Conservation (phyloP, 371 early-diverging fungal genomes). For the Mucor ambiguus region DNA sequence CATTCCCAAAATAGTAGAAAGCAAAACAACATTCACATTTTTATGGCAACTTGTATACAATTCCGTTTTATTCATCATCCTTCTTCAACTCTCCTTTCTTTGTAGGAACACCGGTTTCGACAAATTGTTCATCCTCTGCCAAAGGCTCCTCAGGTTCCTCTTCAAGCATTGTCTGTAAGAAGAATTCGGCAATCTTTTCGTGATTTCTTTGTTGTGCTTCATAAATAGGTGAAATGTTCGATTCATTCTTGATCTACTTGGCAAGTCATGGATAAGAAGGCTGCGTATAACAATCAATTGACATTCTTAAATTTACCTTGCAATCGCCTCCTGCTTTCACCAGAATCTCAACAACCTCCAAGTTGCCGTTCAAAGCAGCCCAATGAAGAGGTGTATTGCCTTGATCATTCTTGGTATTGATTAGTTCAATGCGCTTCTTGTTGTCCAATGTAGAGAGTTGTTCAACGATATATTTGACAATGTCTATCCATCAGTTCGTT, state of each 20-base stretch:
- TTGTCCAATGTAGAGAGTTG: slow-evolving; percentile 27
- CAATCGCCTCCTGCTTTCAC: slow-evolving; percentile 62
- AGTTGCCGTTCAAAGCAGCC: slow-evolving; percentile 85
- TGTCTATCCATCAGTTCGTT: slow-evolving; percentile 33
- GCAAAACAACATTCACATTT: neutral
- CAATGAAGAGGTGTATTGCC: slow-evolving; percentile 88
- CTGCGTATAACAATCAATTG: neutral
- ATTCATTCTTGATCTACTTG: slow-evolving; percentile 62
- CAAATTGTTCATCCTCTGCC: slow-evolving; percentile 51
- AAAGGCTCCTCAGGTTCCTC: slow-evolving; percentile 54
- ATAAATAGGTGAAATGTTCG: slow-evolving; percentile 61
- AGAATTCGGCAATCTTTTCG: slow-evolving; percentile 67
- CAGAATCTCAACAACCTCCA: slow-evolving; percentile 64
- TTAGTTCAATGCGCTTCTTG: slow-evolving; percentile 29
- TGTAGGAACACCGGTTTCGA: slow-evolving; percentile 41
- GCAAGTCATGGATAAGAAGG: neutral
- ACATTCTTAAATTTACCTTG: slow-evolving; percentile 48
- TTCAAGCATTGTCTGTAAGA: slow-evolving; percentile 60
- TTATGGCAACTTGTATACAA: slow-evolving; percentile 15
- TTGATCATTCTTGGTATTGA: slow-evolving; percentile 68
- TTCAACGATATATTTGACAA: slow-evolving; percentile 57
- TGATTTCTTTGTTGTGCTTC: slow-evolving; percentile 70
- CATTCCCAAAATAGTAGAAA: slow-evolving; percentile 23
- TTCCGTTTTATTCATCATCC: neutral
- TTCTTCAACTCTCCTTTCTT: neutral